These are phyloP conservation scores for Gracilaria domingensis DNA, from an alignment of 23 red algal genomes.

Conservation along the genomic window DNA sequence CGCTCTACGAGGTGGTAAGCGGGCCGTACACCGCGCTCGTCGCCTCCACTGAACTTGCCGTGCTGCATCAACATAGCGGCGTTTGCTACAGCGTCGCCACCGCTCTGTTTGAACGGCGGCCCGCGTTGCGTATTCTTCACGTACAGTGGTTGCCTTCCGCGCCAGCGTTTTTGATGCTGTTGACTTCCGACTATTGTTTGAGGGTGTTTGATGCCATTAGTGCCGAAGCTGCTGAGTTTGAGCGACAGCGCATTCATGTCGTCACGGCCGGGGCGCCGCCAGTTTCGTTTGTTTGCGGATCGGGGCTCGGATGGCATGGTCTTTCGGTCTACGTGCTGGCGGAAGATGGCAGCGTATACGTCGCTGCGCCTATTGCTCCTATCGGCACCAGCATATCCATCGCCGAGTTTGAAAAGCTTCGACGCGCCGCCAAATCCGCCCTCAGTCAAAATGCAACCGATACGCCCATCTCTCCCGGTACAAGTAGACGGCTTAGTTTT, in stretches of 20 bases:
- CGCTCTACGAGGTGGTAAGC: not conserved
- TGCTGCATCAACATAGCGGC: slow-evolving; percentile 12
- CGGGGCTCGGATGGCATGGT: slow-evolving; percentile 54
- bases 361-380: slow-evolving; percentile 69
- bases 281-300: slow-evolving; percentile 61
- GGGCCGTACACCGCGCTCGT: slow-evolving; percentile 10
- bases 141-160: slow-evolving; percentile 58
- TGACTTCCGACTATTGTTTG: slow-evolving; percentile 66
- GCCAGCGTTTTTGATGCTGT: slow-evolving; percentile 48
- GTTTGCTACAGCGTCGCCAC: slow-evolving; percentile 13
- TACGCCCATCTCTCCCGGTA: not conserved
- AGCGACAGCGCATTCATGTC: slow-evolving; percentile 49
- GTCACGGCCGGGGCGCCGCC: slow-evolving; percentile 29
- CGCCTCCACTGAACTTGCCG: not conserved
- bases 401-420: slow-evolving; percentile 1
- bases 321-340: slow-evolving; percentile 61
- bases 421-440: not conserved
- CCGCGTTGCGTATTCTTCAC: slow-evolving; percentile 32
- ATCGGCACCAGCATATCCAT: slow-evolving; percentile 33
- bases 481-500: slow-evolving; percentile 25
- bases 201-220: slow-evolving; percentile 59
- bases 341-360: slow-evolving; percentile 54
- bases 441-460: not conserved
- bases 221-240: slow-evolving; percentile 13
- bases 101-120: slow-evolving; percentile 35